A percentile compares a stretch with the other conserved stretches of the same genome.
Conservation (phyloP, 148 eudicot genomes). For the Salicornia ramosissima region DNA sequence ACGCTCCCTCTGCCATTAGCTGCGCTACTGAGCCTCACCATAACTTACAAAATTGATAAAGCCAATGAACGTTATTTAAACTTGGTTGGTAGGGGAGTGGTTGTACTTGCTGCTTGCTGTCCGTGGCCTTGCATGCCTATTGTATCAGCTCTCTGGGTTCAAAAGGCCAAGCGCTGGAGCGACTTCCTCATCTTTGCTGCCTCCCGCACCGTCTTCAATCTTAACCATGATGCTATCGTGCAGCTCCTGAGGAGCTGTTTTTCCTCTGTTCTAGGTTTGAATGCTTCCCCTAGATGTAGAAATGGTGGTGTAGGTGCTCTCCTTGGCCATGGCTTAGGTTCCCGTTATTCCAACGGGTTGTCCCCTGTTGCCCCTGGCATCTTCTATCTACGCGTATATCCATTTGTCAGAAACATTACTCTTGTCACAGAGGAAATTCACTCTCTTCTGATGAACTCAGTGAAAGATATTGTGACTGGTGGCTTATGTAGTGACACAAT, state of each 20-base stretch:
- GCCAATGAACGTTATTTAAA: constrained; percentile 62
- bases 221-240: constrained; percentile 66
- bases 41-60: constrained; percentile 88
- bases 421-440: constrained; percentile 70
- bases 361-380: constrained; percentile 94
- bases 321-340: constrained; percentile 86
- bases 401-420: constrained; percentile 52
- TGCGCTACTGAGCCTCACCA: constrained; percentile 86
- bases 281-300: constrained; percentile 35
- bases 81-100: constrained; percentile 69
- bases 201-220: constrained; percentile 83
- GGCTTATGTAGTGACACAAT: constrained; percentile 43
- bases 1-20: constrained; percentile 94
- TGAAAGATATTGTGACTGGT: constrained; percentile 59
- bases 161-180: constrained; percentile 94
- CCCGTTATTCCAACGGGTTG: constrained; percentile 56
- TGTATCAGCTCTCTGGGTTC: constrained; percentile 85
- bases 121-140: constrained; percentile 99
- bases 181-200: constrained; percentile 87
- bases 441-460: constrained; percentile 57
- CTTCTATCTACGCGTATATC: constrained; percentile 67
- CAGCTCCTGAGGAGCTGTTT: constrained; percentile 87
- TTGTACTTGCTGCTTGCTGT: constrained; percentile 74
- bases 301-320: constrained; percentile 82
- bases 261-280: constrained; percentile 54